A percentile compares a stretch with the other conserved stretches of the same genome.
phyloP scores from a whole-genome alignment of 768 basidiomycete genomes.

The Nevesoporus exiguus region DNA sequence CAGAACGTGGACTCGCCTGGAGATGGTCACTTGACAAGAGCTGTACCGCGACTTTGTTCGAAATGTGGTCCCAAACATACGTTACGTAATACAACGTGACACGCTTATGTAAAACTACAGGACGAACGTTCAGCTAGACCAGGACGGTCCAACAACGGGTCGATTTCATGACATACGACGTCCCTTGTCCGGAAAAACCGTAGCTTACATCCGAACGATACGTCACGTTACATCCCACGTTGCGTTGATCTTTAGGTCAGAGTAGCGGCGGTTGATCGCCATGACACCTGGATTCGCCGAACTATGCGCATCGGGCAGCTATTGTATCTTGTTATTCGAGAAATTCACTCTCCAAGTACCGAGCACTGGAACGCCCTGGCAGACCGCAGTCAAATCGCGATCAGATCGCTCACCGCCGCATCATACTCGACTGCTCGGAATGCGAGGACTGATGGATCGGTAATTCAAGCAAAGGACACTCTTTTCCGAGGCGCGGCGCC shows the following conservation, averaged over 20 bases:
- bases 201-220: background rate
- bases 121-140: background rate
- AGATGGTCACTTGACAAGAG: background rate
- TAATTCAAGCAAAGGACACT: conserved; percentile 31
- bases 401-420: conserved; percentile 22
- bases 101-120: conserved; percentile 1
- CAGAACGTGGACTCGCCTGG: background rate
- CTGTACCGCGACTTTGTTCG: background rate
- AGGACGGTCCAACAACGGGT: background rate
- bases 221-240: background rate
- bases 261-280: conserved; percentile 17
- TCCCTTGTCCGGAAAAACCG: background rate
- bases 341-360: conserved; percentile 11
- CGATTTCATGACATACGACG: background rate
- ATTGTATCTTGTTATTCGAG: conserved; percentile 10
- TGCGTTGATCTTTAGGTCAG: conserved; percentile 14
- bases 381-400: conserved; percentile 18
- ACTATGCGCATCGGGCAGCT: conserved; percentile 14
- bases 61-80: background rate
- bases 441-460: conserved; percentile 18
- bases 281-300: conserved; percentile 19
- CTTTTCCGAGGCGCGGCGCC: conserved; percentile 30
- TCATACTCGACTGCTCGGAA: conserved; percentile 14
- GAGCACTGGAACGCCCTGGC: background rate
- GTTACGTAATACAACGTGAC: conserved; percentile 13